These are phyloP conservation scores for Podaxis sp. DNA, from an alignment of 768 basidiomycete genomes.

Conservation along the genomic window DNA sequence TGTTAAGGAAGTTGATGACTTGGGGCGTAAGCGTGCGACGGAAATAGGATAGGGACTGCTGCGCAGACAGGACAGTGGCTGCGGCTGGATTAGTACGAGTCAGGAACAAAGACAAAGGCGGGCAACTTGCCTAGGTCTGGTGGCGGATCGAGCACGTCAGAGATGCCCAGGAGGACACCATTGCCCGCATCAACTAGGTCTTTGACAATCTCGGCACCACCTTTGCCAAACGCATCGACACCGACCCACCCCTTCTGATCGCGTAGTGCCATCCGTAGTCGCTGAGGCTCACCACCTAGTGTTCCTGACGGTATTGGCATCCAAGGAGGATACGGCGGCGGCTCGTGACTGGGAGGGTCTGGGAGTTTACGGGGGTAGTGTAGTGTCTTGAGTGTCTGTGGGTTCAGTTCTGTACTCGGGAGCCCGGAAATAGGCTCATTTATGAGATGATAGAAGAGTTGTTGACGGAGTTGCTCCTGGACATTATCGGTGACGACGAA, in stretches of 20 bases:
- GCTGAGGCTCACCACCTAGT: conserved; percentile 78
- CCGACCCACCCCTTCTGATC: conserved; percentile 54
- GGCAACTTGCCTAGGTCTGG: conserved; percentile 58
- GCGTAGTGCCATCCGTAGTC: conserved; percentile 57
- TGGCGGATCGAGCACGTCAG: conserved; percentile 71
- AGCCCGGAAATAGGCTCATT: conserved; percentile 66
- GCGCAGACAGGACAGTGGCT: conserved; percentile 60
- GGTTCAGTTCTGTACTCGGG: conserved; percentile 29
- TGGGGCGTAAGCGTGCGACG: conserved; percentile 63
- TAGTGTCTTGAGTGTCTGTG: conserved; percentile 52
- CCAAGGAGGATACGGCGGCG: conserved; percentile 81
- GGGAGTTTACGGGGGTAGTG: conserved; percentile 61
- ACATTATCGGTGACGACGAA: conserved; percentile 65
- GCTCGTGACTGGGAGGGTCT: conserved; percentile 61
- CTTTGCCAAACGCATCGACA: conserved; percentile 75
- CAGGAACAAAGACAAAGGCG: neutral
- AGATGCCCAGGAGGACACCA: conserved; percentile 74
- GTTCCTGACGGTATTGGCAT: conserved; percentile 79
- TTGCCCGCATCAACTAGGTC: conserved; percentile 57
- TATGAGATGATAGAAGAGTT: conserved; percentile 91
- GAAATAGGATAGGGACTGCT: conserved; percentile 69
- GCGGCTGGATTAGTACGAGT: conserved; percentile 10
- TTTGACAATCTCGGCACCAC: conserved; percentile 65
- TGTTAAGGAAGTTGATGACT: conserved; percentile 53
- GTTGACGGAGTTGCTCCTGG: conserved; percentile 78